Percentiles rank a stretch among this genome's conserved stretches.
These are phyloP conservation scores for Stenogyne calaminthoides DNA, from an alignment of 305 asterid genomes.

Conservation along the genomic window DNA sequence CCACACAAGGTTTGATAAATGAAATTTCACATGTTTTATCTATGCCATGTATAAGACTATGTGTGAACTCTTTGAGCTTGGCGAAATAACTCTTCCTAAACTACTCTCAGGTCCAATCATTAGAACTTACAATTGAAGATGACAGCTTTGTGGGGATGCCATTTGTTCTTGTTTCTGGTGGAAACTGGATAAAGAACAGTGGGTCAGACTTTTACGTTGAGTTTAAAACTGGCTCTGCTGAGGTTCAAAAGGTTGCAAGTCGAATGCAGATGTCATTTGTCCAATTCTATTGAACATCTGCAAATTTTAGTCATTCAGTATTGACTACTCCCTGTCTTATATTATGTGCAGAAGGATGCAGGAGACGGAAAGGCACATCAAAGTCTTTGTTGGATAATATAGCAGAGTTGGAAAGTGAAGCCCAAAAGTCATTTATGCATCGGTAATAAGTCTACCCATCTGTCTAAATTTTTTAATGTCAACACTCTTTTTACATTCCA, in stretches of 20 bases:
- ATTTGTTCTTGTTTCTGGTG: slow-evolving; percentile 84
- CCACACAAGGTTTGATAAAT: slow-evolving; percentile 56
- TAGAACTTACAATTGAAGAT: slow-evolving; percentile 77
- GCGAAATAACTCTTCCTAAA: slow-evolving; percentile 26
- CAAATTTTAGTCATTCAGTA: slow-evolving; percentile 15
- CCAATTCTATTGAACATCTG: slow-evolving; percentile 12
- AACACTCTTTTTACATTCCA: background rate
- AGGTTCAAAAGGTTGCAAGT: slow-evolving; percentile 55
- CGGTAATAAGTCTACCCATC: slow-evolving; percentile 52
- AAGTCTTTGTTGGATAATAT: slow-evolving; percentile 84
- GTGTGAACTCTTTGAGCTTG: slow-evolving; percentile 10
- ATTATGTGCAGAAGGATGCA: slow-evolving; percentile 45
- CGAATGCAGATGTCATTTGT: slow-evolving; percentile 31
- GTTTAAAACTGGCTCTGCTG: slow-evolving; percentile 46
- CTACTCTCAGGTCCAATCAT: slow-evolving; percentile 71
- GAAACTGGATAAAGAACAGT: slow-evolving; percentile 79
- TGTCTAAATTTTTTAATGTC: background rate
- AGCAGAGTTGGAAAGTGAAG: slow-evolving; percentile 94
- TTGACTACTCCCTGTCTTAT: slow-evolving; percentile 31
- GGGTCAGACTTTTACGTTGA: slow-evolving; percentile 88
- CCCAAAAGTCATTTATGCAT: slow-evolving; percentile 99
- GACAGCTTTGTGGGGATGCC: slow-evolving; percentile 89
- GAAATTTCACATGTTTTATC: slow-evolving; percentile 22
- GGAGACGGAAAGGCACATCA: slow-evolving; percentile 79
- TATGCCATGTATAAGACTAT: slow-evolving; percentile 24